Base-by-base conservation (phyloP, 805 yeast genomes). In the Candida easanensis region DNA sequence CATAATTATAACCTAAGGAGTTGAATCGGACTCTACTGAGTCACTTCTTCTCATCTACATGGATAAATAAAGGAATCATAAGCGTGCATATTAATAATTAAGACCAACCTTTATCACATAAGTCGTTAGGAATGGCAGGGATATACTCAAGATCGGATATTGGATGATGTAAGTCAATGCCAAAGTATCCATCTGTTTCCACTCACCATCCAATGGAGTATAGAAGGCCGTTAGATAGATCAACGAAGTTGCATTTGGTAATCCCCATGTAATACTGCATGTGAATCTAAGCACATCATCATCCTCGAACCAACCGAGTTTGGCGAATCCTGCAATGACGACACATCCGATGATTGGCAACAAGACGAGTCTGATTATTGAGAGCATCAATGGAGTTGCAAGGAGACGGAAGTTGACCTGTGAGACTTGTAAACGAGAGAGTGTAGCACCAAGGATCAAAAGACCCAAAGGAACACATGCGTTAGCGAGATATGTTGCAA, bases 381-480 rank as follows among this genome's bases (percentile, higher is more conserved):
- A 76, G 35, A 89, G 61, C 21, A 73, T 63, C 3, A 79, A 58
- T 0, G 91, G 84, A 0, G 91, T 77, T 23, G 46, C 51, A 16
- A 47, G 41, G n/a, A 38, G 50, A n/a, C 47, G 41, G 16, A 38
- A 27, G 5, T 46, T 40, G 60, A 90, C 68, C 17, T 70, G 61
- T 13, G 73, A 30, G 4, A 26, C 41, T 17, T 32, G 75, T 36
- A 91, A 71, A 39, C 97, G 68, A 1, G 97, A 85, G 36, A 91
- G 79, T 6, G 97, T 89, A 4, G 91, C 96, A 1, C 99, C 99
- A 20, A 93, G 64, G 38, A 93, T 61, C 39, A 88, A 62, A 46
- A 91, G 70, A 5, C 98, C 99, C 42, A 88, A 67, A 2, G 97
- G 98, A 26, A 91, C 98, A 33, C 88, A 81, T 0, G 97, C 96